Evolutionary conservation across 345 rosid genomes (phyloP), one percentile per base, ranked within the genome.

Genomic region (Dimocarpus longan): DNA sequence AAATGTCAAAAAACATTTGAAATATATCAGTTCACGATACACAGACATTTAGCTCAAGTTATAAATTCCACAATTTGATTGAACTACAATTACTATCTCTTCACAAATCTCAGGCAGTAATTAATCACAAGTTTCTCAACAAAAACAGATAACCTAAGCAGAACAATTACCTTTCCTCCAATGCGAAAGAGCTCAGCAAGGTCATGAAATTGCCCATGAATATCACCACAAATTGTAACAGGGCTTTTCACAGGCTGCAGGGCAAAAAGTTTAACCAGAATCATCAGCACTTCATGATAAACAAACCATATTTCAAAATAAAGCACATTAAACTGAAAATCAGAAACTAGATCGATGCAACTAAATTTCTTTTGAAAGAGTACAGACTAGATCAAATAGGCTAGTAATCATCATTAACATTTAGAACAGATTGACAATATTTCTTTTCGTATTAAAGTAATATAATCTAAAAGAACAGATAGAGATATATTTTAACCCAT

Each of bases 111-210:
- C n/a, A 28, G 62, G 32, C 72, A 68, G 44, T 24, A 66, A 54
- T 48, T 52, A 57, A 72, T 74, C 60, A 21, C 16, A 6, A 1
- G 67, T 37, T 52, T 73, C 18, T 66, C 73, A 68, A 43, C 40
- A 22, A 64, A 24, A n/a, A 74, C n/a, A 65, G 68, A 54, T 28
- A 24, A 19, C 50, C n/a, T 16, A 59, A 60, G 56, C 40, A 78
- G 75, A 74, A 73, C 4, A 80, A 48, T 71, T 89, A 95, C 98
- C 98, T 90, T 91, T 80, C 99, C 98, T 24, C 99, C 96, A 81
- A 93, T 93, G 65, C 94, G 94, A 84, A 95, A 95, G 80, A 95
- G 98, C 86, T 95, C 98, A 6, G 98, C 98, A 80, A 95, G 98
- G 86, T 95, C 98, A 87, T 95, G 98, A 70, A 95, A 95, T 85